Conservation (phyloP, 306 rosid species). For the Malus orientalis region DNA sequence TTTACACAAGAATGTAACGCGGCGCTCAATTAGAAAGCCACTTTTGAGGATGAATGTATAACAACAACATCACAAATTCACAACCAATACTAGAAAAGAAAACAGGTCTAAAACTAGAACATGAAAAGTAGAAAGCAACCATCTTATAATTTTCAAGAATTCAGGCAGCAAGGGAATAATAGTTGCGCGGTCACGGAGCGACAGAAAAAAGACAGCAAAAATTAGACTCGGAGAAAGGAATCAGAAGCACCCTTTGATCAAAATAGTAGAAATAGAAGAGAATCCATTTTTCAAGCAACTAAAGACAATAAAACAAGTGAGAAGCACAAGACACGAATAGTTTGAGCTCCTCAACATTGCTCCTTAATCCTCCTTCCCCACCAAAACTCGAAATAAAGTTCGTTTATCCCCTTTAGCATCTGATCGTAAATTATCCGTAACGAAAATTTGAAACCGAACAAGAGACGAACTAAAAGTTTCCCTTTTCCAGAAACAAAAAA, state of each 20-base stretch:
- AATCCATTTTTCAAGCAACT: not conserved
- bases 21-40: not conserved
- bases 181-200: too few species aligned
- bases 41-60: not conserved
- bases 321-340: not conserved
- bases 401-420: not conserved
- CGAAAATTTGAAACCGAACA: not conserved
- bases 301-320: not conserved
- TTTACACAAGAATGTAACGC: not conserved
- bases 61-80: not conserved
- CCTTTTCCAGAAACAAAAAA: not conserved
- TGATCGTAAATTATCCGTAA: not conserved
- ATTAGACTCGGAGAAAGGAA: not conserved
- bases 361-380: not conserved
- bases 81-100: not conserved
- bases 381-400: not conserved
- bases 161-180: not conserved
- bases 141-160: not conserved
- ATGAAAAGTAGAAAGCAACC: not conserved
- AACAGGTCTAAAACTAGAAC: not conserved
- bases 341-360: not conserved
- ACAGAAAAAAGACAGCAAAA: not conserved
- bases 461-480: not conserved
- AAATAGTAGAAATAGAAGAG: not conserved
- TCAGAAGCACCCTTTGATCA: not conserved